These are phyloP conservation scores for Oryza glaberrima DNA, from an alignment of 176 grass and related monocot genomes.

Conservation along the genomic window DNA sequence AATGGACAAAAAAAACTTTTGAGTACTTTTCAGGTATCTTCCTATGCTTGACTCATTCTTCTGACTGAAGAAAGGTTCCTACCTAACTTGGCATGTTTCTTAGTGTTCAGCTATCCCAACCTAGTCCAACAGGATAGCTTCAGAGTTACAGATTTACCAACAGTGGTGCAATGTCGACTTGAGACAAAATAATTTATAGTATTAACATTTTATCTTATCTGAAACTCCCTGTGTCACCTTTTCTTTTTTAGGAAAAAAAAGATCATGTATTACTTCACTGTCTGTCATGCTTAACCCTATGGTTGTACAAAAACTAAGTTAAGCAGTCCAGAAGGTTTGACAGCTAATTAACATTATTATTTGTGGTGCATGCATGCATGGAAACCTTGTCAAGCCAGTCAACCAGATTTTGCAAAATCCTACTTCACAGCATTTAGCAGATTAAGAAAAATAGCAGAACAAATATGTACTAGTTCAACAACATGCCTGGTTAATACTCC, in stretches of 20 bases:
- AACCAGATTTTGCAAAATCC: conserved; percentile 13
- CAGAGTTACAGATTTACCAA: background rate
- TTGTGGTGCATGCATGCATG: background rate
- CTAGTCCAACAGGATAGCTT: background rate
- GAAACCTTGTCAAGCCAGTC: conserved; percentile 3
- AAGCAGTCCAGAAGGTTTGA: background rate
- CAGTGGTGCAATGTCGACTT: background rate
- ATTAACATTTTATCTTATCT: conserved; percentile 9
- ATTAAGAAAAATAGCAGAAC: conserved; percentile 16
- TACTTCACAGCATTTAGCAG: conserved; percentile 22
- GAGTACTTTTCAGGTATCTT: background rate
- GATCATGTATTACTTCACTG: background rate
- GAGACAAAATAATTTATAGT: conserved; percentile 12
- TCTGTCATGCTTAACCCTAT: background rate
- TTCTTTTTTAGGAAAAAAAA: background rate
- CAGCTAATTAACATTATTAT: background rate
- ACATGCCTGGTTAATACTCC: conserved; percentile 91
- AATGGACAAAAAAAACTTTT: background rate
- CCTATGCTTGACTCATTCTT: background rate
- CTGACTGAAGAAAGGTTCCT: background rate
- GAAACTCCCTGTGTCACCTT: background rate
- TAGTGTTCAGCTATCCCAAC: background rate
- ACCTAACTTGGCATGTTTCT: background rate
- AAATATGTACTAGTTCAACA: conserved; percentile 41
- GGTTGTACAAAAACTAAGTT: background rate